Conservation (phyloP, 179 eudicot genomes). For the Beta lomatogona region DNA sequence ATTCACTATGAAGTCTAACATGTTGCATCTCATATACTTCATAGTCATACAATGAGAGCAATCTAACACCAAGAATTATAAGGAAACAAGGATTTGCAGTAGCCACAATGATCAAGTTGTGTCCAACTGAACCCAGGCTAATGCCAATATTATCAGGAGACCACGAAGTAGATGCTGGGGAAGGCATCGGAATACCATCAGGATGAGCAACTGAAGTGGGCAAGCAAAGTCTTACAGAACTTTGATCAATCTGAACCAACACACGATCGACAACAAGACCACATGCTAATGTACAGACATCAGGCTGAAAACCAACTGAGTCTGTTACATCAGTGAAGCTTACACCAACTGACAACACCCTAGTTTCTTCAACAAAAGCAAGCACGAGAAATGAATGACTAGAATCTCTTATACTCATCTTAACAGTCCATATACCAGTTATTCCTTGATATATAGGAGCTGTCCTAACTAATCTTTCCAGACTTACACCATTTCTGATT, state of each 20-base stretch:
- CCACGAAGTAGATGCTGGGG: constrained; percentile 75
- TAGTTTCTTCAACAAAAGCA: constrained; percentile 96
- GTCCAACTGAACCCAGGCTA: constrained; percentile 83
- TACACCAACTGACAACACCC: constrained; percentile 94
- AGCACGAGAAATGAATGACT: constrained; percentile 86
- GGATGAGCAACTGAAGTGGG: constrained; percentile 64
- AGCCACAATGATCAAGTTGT: constrained; percentile 70
- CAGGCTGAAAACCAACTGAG: constrained; percentile 80
- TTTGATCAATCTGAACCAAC: constrained; percentile 79
- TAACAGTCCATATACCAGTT: constrained; percentile 85
- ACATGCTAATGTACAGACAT: constrained; percentile 94
- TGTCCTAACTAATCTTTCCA: constrained; percentile 85
- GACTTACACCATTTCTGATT: constrained; percentile 86
- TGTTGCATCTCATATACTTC: constrained; percentile 79
- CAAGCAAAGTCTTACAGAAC: constrained; percentile 73
- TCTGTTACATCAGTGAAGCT: constrained; percentile 96
- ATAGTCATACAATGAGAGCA: constrained; percentile 42
- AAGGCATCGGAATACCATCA: constrained; percentile 53
- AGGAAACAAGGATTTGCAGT: constrained; percentile 87
- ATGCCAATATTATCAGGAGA: constrained; percentile 68
- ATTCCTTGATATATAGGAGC: constrained; percentile 89
- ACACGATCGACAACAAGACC: constrained; percentile 78
- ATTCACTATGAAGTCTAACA: constrained; percentile 70
- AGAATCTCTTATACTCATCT: constrained; percentile 62
- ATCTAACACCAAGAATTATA: constrained; percentile 71